Conservation (phyloP, 345 rosid species). For the Eucalyptus erythrocorys region DNA sequence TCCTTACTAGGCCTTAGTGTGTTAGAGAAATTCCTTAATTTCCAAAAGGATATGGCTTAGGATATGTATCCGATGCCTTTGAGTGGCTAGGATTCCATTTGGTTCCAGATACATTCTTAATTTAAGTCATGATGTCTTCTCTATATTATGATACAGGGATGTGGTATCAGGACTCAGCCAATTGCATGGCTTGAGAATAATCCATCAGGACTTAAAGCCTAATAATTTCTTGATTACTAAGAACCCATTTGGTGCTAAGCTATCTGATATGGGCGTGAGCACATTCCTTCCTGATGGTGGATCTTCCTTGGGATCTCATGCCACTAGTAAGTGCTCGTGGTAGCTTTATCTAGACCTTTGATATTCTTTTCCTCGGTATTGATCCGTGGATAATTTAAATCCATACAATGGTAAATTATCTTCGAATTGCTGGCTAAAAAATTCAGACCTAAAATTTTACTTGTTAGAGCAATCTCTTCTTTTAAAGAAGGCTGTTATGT, state of each 20-base stretch:
- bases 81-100: neutral
- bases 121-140: neutral
- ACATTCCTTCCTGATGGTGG: slow-evolving; percentile 54
- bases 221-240: slow-evolving; percentile 74
- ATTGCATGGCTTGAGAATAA: slow-evolving; percentile 72
- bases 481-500: too few species aligned
- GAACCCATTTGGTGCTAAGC: slow-evolving; percentile 51
- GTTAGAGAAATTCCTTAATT: too few species aligned
- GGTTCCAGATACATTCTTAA: neutral
- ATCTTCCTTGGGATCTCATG: slow-evolving; percentile 67
- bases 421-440: too few species aligned
- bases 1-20: too few species aligned
- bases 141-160: slow-evolving; percentile 41
- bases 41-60: too few species aligned
- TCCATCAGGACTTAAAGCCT: slow-evolving; percentile 88
- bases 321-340: slow-evolving; percentile 42
- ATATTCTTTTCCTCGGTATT: too few species aligned
- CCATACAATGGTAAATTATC: too few species aligned
- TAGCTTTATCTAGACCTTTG: neutral
- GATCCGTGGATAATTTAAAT: too few species aligned
- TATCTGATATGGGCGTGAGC: slow-evolving; percentile 97
- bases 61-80: too few species aligned
- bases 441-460: too few species aligned
- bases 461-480: too few species aligned
- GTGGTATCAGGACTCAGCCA: slow-evolving; percentile 72